phyloP scores from a whole-genome alignment of 441 rosid genomes.

The Arabidopsis hybrid region DNA sequence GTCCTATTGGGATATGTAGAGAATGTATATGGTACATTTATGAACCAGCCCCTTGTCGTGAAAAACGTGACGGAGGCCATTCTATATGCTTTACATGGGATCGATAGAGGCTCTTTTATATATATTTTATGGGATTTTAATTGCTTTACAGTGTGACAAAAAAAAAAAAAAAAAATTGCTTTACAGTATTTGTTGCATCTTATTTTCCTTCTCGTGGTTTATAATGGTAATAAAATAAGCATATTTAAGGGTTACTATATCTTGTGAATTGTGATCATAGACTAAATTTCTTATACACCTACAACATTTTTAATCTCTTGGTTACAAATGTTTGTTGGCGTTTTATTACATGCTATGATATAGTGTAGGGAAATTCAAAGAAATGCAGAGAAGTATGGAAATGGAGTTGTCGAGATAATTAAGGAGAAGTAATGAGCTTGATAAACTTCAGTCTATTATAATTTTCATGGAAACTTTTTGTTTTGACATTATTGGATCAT shows the following conservation, averaged over 20 bases:
- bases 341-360: not conserved
- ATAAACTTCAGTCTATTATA: not conserved
- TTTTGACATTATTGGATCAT: not conserved
- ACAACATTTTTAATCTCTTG: not conserved
- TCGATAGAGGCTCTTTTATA: not conserved
- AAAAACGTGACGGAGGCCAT: not conserved
- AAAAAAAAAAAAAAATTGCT: not conserved
- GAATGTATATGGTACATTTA: slow-evolving; percentile 14
- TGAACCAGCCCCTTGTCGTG: slow-evolving; percentile 16
- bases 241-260: not conserved
- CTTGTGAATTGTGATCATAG: not conserved
- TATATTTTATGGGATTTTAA: not conserved
- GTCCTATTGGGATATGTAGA: not conserved
- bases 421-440: not conserved
- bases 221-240: not conserved
- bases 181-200: not conserved
- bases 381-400: not conserved
- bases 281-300: not conserved
- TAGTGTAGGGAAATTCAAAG: not conserved
- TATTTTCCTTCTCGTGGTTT: not conserved
- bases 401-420: not conserved
- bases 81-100: slow-evolving; percentile 9
- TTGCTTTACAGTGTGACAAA: not conserved
- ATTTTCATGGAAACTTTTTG: no score
- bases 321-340: not conserved